Conservation (phyloP, 1,284 basidiomycete species). For the Cryptococcus maquisensis region DNA sequence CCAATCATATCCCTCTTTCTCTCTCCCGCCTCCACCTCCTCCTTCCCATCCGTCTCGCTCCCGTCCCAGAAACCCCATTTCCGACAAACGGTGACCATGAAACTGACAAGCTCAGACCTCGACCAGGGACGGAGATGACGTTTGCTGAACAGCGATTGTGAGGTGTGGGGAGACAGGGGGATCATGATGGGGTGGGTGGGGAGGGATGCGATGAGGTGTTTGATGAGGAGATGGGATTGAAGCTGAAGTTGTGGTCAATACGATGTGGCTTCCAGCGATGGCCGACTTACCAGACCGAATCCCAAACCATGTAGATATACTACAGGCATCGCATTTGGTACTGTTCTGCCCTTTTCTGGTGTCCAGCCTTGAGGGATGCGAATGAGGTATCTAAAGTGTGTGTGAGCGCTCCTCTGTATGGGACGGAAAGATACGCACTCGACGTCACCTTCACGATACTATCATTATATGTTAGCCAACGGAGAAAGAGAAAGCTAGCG, state of each 20-base stretch:
- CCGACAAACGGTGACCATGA: slow-evolving; percentile 59
- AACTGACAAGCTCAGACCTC: slow-evolving; percentile 58
- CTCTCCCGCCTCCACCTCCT: slow-evolving; percentile 4
- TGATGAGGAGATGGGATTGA: slow-evolving; percentile 49
- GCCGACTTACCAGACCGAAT: slow-evolving; percentile 56
- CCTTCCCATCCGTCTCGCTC: slow-evolving; percentile 17
- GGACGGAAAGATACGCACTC: slow-evolving; percentile 27
- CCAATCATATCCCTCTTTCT: slow-evolving; percentile 8
- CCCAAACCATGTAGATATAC: slow-evolving; percentile 85
- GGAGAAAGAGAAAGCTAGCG: neutral
- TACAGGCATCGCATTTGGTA: slow-evolving; percentile 59
- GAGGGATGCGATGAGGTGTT: slow-evolving; percentile 49
- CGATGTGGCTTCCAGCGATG: neutral
- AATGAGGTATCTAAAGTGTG: slow-evolving; percentile 61
- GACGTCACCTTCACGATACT: slow-evolving; percentile 48
- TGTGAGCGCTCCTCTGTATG: neutral
- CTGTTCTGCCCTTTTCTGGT: slow-evolving; percentile 39
- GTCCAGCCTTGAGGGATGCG: slow-evolving; percentile 66
- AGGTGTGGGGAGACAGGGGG: slow-evolving; percentile 75
- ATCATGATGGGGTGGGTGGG: slow-evolving; percentile 70
- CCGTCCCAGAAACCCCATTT: slow-evolving; percentile 59
- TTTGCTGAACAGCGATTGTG: slow-evolving; percentile 74
- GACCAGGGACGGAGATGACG: slow-evolving; percentile 66
- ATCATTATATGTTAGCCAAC: slow-evolving; percentile 8
- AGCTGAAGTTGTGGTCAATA: slow-evolving; percentile 46